Conservation (phyloP, 768 basidiomycete genomes). For the Naganishia vishniacii region DNA sequence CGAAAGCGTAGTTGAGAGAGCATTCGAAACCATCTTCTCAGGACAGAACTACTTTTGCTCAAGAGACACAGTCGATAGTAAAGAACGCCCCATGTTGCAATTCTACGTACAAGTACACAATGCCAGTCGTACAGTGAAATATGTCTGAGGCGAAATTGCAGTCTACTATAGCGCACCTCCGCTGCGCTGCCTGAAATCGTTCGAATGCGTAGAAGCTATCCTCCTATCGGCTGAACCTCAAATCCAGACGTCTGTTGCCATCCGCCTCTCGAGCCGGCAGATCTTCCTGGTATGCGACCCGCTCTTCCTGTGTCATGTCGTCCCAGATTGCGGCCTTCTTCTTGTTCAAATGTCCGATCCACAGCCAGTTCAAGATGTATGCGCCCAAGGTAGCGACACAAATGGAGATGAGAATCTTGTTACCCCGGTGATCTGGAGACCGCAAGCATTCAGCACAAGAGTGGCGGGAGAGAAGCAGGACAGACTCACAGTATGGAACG, state of each 20-base stretch:
- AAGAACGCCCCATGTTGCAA: too few species aligned
- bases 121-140: too few species aligned
- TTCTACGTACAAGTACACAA: too few species aligned
- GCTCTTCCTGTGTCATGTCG: conserved; percentile 55
- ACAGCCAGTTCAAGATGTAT: conserved; percentile 51
- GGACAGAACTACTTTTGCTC: too few species aligned
- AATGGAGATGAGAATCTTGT: conserved; percentile 57
- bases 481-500: conserved; percentile 14
- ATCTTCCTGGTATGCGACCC: conserved; percentile 57
- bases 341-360: conserved; percentile 47
- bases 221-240: conserved; percentile 22
- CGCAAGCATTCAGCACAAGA: background rate
- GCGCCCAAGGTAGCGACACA: conserved; percentile 56
- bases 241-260: conserved; percentile 28
- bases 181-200: too few species aligned
- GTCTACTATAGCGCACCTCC: background rate
- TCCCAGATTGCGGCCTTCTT: conserved; percentile 57
- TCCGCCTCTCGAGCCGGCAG: conserved; percentile 55
- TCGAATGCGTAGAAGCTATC: too few species aligned
- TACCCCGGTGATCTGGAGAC: conserved; percentile 55
- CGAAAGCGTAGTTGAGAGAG: too few species aligned
- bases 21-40: too few species aligned
- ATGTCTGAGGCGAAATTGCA: too few species aligned
- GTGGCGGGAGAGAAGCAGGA: too few species aligned
- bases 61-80: too few species aligned